Percentiles rank a stretch among this genome's conserved stretches.
Evolutionary conservation across 139 green algal species (phyloP).

Genomic region (Gonium pectorale): DNA sequence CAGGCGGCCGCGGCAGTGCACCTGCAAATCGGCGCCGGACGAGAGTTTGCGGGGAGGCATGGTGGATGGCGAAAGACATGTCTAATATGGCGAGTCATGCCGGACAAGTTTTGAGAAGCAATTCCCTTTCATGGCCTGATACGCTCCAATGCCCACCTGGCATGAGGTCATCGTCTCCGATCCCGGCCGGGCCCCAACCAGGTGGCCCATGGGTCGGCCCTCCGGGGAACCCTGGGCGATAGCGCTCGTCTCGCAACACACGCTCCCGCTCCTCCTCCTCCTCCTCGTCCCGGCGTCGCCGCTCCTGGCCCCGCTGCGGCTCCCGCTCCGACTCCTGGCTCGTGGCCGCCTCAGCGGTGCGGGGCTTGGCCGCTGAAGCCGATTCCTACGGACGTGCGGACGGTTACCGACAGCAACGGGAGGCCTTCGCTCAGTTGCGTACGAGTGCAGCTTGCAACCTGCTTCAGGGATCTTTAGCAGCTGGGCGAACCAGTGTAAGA

Average conservation of each 20-base stretch:
- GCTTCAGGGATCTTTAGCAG: no score
- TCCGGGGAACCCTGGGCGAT: not conserved
- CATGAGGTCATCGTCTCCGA: constrained; percentile 30
- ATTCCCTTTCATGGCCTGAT: no score
- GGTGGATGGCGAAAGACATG: no score
- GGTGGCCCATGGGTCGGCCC: not conserved
- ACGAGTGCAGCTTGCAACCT: no score
- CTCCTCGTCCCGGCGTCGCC: not conserved
- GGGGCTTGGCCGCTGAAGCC: no score
- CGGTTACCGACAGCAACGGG: no score
- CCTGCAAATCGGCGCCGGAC: not conserved
- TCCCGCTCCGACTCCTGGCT: not conserved
- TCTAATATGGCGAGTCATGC: no score
- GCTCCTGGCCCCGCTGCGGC: not conserved
- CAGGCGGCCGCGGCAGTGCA: not conserved
- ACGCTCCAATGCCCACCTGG: constrained; percentile 2
- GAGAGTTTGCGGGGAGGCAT: no score
- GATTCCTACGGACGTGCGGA: no score
- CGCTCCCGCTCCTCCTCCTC: not conserved
- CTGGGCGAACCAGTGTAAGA: no score
- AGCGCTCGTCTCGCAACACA: constrained; percentile 14
- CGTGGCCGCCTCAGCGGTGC: not conserved
- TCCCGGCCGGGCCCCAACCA: not conserved
- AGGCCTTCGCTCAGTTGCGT: no score
- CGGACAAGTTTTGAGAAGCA: no score